phyloP scores from a whole-genome alignment of 2,329 filamentous ascomycete species.

The Gnomoniopsis smithogilvyi region DNA sequence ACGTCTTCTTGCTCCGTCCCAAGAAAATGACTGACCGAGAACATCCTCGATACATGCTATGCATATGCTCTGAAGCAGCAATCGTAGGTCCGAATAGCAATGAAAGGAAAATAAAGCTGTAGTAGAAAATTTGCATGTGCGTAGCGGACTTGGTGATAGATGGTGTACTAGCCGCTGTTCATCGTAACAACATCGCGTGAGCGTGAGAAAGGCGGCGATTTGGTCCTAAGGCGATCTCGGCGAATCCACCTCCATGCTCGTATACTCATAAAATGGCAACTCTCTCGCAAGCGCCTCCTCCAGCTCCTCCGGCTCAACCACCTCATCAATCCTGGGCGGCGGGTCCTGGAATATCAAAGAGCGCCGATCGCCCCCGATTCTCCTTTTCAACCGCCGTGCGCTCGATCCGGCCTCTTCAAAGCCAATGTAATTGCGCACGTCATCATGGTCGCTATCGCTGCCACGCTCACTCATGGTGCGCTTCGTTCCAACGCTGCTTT shows the following conservation, averaged over 20 bases:
- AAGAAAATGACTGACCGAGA: background rate
- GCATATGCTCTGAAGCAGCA: background rate
- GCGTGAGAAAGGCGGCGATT: background rate
- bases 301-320: conserved; percentile 44
- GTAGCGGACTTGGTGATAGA: background rate
- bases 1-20: background rate
- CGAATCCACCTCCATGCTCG: conserved; percentile 49
- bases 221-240: conserved; percentile 20
- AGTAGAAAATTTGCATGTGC: background rate
- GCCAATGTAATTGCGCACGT: conserved; percentile 34
- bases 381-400: conserved; percentile 45
- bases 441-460: conserved; percentile 45
- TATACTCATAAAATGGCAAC: conserved; percentile 49
- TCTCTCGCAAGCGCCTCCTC: conserved; percentile 43
- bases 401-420: conserved; percentile 43
- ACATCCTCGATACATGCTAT: background rate
- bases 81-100: background rate
- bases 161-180: background rate
- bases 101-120: background rate
- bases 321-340: conserved; percentile 49
- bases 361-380: conserved; percentile 40
- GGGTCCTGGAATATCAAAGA: conserved; percentile 49
- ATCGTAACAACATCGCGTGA: too few species aligned
- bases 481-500: conserved; percentile 50
- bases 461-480: conserved; percentile 50